phyloP scores from a whole-genome alignment of 179 eudicot genomes.

The Vitellaria paradoxa region DNA sequence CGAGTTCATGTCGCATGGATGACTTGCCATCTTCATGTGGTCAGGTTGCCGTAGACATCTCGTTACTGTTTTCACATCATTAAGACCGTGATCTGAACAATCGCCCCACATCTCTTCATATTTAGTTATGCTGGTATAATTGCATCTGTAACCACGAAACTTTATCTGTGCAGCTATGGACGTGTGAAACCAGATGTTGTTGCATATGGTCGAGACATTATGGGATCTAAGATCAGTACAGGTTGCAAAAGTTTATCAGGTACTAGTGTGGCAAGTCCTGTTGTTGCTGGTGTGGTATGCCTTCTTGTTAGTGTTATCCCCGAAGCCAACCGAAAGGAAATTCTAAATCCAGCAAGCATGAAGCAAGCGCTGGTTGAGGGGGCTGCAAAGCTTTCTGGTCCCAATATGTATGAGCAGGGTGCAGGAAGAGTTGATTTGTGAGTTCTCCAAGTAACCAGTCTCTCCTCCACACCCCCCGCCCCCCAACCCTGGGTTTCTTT shows the following conservation, averaged over 20 bases:
- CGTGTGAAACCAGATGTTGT: slow-evolving; percentile 99
- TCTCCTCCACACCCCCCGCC: not conserved
- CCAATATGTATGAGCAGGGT: slow-evolving; percentile 97
- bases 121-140: not conserved
- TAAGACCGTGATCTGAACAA: not conserved
- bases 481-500: not conserved
- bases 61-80: not conserved
- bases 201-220: slow-evolving; percentile 96
- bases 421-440: slow-evolving; percentile 98
- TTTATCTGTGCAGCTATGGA: slow-evolving; percentile 62
- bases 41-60: not conserved
- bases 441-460: slow-evolving; percentile 39
- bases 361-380: slow-evolving; percentile 98
- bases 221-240: slow-evolving; percentile 96
- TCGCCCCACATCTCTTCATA: no score
- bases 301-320: slow-evolving; percentile 91
- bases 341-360: slow-evolving; percentile 97
- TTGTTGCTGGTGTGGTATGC: slow-evolving; percentile 98
- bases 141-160: not conserved
- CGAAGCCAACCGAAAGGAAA: slow-evolving; percentile 59
- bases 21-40: not conserved
- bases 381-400: slow-evolving; percentile 95
- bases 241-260: slow-evolving; percentile 98
- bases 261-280: slow-evolving; percentile 99
- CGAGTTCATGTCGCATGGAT: not conserved